These are phyloP conservation scores for Rhizopogon vulgaris DNA, from an alignment of 768 basidiomycete genomes.

Conservation along the genomic window DNA sequence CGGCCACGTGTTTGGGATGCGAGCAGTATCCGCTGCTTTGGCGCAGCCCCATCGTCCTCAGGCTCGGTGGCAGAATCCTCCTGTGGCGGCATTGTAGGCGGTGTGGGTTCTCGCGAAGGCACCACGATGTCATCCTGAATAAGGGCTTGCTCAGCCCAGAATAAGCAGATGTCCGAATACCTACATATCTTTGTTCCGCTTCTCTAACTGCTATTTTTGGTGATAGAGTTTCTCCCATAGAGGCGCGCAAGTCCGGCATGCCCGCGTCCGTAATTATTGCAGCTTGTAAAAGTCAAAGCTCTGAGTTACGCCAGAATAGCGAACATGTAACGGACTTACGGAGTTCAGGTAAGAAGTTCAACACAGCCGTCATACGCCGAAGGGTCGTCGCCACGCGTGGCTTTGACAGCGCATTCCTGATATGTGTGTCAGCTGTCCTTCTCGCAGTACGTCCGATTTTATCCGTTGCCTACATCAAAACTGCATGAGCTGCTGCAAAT, in stretches of 20 bases:
- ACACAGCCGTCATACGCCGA: slow-evolving; percentile 64
- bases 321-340: slow-evolving; percentile 41
- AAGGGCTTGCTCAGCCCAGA: neutral
- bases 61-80: slow-evolving; percentile 25
- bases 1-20: slow-evolving; percentile 10
- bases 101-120: slow-evolving; percentile 6
- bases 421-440: slow-evolving; percentile 61
- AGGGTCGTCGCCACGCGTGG: slow-evolving; percentile 63
- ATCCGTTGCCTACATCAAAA: slow-evolving; percentile 50
- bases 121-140: slow-evolving; percentile 3
- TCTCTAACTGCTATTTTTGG: slow-evolving; percentile 8
- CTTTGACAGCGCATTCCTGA: slow-evolving; percentile 64
- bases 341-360: slow-evolving; percentile 58
- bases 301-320: slow-evolving; percentile 4
- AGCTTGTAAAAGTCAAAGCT: slow-evolving; percentile 33
- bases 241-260: slow-evolving; percentile 35
- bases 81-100: slow-evolving; percentile 9
- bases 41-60: slow-evolving; percentile 10
- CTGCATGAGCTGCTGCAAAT: neutral
- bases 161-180: slow-evolving; percentile 5
- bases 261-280: slow-evolving; percentile 41
- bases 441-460: slow-evolving; percentile 65
- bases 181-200: slow-evolving; percentile 12
- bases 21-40: slow-evolving; percentile 8
- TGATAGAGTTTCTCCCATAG: slow-evolving; percentile 4